phyloP scores from a whole-genome alignment of 441 rosid species.

The Eruca vesicaria region DNA sequence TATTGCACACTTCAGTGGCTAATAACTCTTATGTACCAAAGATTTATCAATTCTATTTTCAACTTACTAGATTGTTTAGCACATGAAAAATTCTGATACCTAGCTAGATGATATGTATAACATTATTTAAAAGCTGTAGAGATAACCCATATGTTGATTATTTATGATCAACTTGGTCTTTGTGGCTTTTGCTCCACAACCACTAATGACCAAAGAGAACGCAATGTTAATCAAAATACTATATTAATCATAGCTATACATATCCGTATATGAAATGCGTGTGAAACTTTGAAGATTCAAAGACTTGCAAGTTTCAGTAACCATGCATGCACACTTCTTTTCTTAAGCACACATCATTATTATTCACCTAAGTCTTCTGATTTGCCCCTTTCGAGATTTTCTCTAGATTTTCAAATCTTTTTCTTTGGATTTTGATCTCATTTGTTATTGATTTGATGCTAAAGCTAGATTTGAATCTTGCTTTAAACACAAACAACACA shows the following conservation, averaged over 20 bases:
- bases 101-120: background rate
- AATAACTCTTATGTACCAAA: too few species aligned
- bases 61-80: slow-evolving; percentile 4
- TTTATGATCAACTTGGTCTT: slow-evolving; percentile 28
- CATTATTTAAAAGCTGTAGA: slow-evolving; percentile 3
- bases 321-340: slow-evolving; percentile 27
- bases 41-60: too few species aligned
- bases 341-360: slow-evolving; percentile 29
- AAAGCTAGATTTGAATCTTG: slow-evolving; percentile 30
- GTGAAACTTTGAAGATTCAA: slow-evolving; percentile 17
- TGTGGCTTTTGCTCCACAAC: slow-evolving; percentile 1
- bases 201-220: slow-evolving; percentile 22
- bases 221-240: background rate
- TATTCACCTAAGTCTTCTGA: slow-evolving; percentile 29
- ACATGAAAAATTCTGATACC: slow-evolving; percentile 1
- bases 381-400: slow-evolving; percentile 27
- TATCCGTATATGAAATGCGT: slow-evolving; percentile 11
- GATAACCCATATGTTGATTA: slow-evolving; percentile 6
- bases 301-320: slow-evolving; percentile 9
- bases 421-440: slow-evolving; percentile 27
- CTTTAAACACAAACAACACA: slow-evolving; percentile 20
- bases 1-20: too few species aligned
- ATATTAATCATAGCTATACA: slow-evolving; percentile 1
- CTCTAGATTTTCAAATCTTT: slow-evolving; percentile 32
- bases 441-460: slow-evolving; percentile 24